Base-by-base conservation (phyloP, 2,329 filamentous ascomycete species). In the Septoria petroselini region DNA sequence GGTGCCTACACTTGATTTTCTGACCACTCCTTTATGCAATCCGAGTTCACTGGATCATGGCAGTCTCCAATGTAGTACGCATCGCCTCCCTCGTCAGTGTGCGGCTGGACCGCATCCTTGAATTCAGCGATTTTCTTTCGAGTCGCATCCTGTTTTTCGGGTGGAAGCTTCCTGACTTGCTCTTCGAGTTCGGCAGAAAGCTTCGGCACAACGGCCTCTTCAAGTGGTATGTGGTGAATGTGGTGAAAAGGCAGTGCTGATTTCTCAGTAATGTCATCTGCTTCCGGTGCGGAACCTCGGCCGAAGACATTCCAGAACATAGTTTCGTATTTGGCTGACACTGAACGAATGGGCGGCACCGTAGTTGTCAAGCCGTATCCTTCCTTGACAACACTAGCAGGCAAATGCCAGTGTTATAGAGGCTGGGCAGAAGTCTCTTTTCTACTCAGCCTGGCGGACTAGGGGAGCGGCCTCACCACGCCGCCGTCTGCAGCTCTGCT, bases 31-130 rank as follows among this genome's bases (percentile, higher is more conserved):
- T 27, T 18, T 7, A 14, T 14, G n/a, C 27, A 50, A 1, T 42
- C 30, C 3, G 17, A 4, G 34, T 45, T 46, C 11, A 56, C 41
- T 1, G 34, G 30, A 17, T 54, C 57, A 37, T 62, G 59, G 11
- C 41, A 38, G 44, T 61, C 58, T 7, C 59, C 59, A 9, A 62
- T 59, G 33, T 52, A 57, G 44, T 59, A 52, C 5, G 54, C 43
- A 40, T 61, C 56, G 14, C 57, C 57, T 3, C 51, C 55, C 19
- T 54, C 58, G 37, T 58, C 57, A 4, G 57, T 60, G 45, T 61
- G 58, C n/a, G 58, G 57, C 45, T 58, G 58, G 29, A 59, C 46
- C 9, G 52, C 48, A 27, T 53, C 53, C 41, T 47, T 43, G 8
- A 38, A 45, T 1, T 19, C 12, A 3, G 29, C 14, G 18, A 52